Base-by-base conservation (phyloP, 2,329 filamentous ascomycete species). In the Penicillium sp. region DNA sequence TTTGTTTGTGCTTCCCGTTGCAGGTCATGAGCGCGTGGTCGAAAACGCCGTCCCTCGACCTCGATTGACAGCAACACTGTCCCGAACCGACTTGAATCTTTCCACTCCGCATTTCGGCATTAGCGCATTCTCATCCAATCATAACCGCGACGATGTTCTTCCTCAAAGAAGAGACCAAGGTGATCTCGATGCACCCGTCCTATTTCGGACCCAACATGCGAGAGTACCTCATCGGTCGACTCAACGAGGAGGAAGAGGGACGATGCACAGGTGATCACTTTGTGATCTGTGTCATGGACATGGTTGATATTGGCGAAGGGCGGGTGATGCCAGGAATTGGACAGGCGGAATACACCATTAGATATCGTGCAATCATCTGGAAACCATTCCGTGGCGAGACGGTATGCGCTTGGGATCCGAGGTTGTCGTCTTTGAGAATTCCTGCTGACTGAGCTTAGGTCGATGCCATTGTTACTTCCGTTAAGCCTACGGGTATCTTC, bases 341-440 rank as follows among this genome's bases (percentile, higher is more conserved):
- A 10, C 83, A 95, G 64, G 93, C 94, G 20, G 91, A 97, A 76
- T 99, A 97, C 72, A 96, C 90, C 0, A 92, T 99, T 46, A 87
- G 89, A 68, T 99, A 97, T 74, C 90, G 92, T 59, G 94, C 94
- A 51, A 93, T 99, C 58, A 91, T 99, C 56, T 99, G 93, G 93
- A 86, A 93, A 69, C 94, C 94, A 11, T 99, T 97, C 81, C 93
- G 94, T 77, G 93, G 94, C 70, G 94, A 99, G 82, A 96, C 94
- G 74, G 94, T 96, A 85, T 77, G 88, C 77, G 57, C 51, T 45
- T 59, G 50, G 26, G 49, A 49, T 59, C 51, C 18, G 39, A 32
- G 42, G 13, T 43, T 29, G 16, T 38, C 31, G 45, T 38, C 32
- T 55, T 57, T 39, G 35, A 54, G 40, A 55, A 40, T 60, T 58